Evolutionary conservation across 2,329 filamentous ascomycete species (phyloP), one percentile per base, ranked within the genome.

Genomic region (Botrytis hyacinthi): DNA sequence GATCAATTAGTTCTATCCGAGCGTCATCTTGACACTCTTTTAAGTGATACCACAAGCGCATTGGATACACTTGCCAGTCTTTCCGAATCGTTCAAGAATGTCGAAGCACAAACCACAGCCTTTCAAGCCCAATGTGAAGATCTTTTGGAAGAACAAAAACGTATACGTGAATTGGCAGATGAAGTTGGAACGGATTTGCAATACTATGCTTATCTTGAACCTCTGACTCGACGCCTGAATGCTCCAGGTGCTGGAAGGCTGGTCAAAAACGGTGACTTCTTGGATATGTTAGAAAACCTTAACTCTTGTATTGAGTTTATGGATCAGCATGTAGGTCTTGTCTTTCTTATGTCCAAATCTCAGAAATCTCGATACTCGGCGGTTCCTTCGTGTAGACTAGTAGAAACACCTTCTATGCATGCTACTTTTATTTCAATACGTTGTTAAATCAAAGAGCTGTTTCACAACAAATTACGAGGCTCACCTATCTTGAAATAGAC

Each of bases 231-330:
- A 72, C 89, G 94, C 22, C 88, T 99, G 73, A 98, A 98, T 84
- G 95, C 95, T 0, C 95, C 96, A 0, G 94, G 95, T 1, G 95
- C 95, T 32, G 91, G 93, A 67, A 94, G 92, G 73, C 86, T 97
- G 72, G 95, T 98, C 26, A 92, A 95, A 63, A 91, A 92, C 73
- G 90, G 92, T 69, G 92, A 93, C 62, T 98, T 98, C 80, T 90
- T 92, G 3, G 93, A 97, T 71, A 97, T 98, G 86, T 85, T 99
- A 67, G 87, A 89, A 65, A 95, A 94, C 76, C 85, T 99, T 68
- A 95, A 98, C 82, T 90, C 93, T 71, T 99, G 95, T 81, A 89
- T 99, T 77, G 91, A 91, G 44, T 98, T 98, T 80, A 98, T 98
- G 94, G 89, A 93, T 75, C 87, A 89, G 70, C 93, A 98, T 84